Base-by-base conservation (phyloP, 768 basidiomycete species). In the Phlegmacium glaucopus region DNA sequence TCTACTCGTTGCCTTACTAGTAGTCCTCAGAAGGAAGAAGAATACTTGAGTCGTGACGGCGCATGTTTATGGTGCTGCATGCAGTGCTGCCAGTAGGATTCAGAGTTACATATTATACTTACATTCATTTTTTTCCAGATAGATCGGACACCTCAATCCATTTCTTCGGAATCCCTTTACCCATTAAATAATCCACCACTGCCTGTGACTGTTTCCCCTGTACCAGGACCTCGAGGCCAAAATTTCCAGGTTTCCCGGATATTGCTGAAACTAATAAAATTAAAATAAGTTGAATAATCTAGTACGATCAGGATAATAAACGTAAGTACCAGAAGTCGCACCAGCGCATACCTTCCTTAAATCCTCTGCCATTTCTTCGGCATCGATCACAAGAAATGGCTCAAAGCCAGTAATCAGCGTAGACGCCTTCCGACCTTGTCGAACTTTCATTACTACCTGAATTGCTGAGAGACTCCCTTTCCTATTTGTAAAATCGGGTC, bases 331-430 rank as follows among this genome's bases (percentile, higher is more conserved):
- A 37, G 87, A 83, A 5, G 93, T 88, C 9, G 90, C 77, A 37
- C 85, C 81, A 1, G 92, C 91, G 58, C 92, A 95, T 2, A 72
- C 57, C 64, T 79, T 86, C 47, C 82, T 76, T 49, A 95, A 66
- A 39, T 89, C 88, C 39, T 94, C 88, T 1, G 85, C 84, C 65
- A 94, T 80, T 25, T 79, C 78, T 9, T 89, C 83, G 10, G 83
- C 78, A 11, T 80, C 72, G 9, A 90, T 65, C 15, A 76, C 64
- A 22, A 78, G 68, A 63, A 85, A 96, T 0, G 85, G 76, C 61
- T 96, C 94, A 49, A 90, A 87, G 0, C 87, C 87, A 0, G 83
- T 82, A 44, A 94, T 75, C 39, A 86, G 66, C 1, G 92, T 95
- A 40, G 77, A 80, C 4, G 82, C 80, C 63, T 87, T 91, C 15